A percentile compares a stretch with the other conserved stretches of the same genome.
Conservation (phyloP, 768 basidiomycete genomes). For the Ramaria sp. region DNA sequence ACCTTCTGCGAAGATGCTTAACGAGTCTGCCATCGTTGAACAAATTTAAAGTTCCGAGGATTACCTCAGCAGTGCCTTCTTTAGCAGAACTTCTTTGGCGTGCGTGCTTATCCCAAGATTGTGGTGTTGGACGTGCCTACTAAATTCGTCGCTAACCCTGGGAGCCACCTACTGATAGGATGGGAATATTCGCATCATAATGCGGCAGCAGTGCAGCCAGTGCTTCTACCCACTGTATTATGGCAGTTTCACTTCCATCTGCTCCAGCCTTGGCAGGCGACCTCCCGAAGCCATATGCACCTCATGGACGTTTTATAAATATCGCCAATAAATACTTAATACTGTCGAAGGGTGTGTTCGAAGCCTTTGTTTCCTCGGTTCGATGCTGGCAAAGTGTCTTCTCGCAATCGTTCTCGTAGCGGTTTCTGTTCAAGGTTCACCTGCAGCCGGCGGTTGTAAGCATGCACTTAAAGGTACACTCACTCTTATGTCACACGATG, state of each 20-base stretch:
- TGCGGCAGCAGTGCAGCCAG: no score
- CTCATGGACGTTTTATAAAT: not conserved
- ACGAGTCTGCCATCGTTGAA: constrained; percentile 60
- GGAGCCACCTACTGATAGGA: no score
- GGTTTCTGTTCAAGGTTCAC: not conserved
- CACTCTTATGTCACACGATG: not conserved
- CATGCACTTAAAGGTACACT: not conserved
- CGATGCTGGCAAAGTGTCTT: not conserved
- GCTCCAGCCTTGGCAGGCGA: no score
- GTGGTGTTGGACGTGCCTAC: not conserved
- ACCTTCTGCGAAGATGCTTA: constrained; percentile 80
- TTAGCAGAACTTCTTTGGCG: not conserved
- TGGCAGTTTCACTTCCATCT: no score
- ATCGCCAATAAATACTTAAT: not conserved
- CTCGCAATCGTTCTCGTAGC: not conserved
- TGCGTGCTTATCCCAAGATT: not conserved
- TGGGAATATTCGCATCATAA: no score
- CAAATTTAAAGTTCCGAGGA: not conserved
- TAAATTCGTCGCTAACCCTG: no score
- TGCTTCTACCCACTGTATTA: no score
- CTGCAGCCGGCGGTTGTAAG: not conserved
- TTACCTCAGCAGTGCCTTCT: not conserved
- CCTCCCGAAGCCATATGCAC: no score
- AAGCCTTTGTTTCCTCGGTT: not conserved
- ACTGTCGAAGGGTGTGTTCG: no score